Percentiles rank a stretch among this genome's conserved stretches.
phyloP scores from a whole-genome alignment of 1,139 yeast genomes.

The Saccharomyces hybrid region DNA sequence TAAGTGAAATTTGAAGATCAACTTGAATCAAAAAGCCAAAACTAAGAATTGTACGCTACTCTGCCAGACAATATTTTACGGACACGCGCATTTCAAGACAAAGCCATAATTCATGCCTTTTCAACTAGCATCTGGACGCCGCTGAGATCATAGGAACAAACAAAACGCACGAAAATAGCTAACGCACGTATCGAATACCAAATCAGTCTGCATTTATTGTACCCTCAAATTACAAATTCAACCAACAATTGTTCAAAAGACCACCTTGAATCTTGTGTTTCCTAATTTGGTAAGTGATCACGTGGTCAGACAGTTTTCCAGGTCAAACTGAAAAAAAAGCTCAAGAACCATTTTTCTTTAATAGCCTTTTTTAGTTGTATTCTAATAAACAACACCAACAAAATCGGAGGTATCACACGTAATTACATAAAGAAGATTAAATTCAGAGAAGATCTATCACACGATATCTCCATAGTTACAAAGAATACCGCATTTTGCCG shows the following conservation, averaged over 20 bases:
- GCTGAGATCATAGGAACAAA: neutral
- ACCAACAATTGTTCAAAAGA: neutral
- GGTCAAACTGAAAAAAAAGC: conserved; percentile 6
- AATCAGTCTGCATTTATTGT: neutral
- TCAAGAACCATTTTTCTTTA: conserved; percentile 6
- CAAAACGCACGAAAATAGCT: neutral
- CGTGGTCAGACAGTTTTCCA: conserved; percentile 17
- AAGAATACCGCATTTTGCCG: neutral
- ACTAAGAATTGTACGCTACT: neutral
- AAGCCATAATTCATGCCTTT: neutral
- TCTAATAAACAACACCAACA: neutral
- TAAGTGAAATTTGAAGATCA: neutral
- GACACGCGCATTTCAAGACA: neutral
- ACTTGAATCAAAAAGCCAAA: neutral
- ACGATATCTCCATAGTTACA: neutral
- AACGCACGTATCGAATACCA: neutral
- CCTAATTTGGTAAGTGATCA: conserved; percentile 19
- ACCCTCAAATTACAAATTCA: neutral
- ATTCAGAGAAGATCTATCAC: neutral
- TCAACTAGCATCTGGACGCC: neutral
- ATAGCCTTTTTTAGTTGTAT: neutral
- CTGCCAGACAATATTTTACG: too few species aligned
- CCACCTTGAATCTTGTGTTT: neutral
- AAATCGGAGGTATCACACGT: neutral
- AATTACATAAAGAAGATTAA: neutral